These are phyloP conservation scores for Annona cherimola DNA, from an alignment of 164 flowering plant genomes.

Conservation along the genomic window DNA sequence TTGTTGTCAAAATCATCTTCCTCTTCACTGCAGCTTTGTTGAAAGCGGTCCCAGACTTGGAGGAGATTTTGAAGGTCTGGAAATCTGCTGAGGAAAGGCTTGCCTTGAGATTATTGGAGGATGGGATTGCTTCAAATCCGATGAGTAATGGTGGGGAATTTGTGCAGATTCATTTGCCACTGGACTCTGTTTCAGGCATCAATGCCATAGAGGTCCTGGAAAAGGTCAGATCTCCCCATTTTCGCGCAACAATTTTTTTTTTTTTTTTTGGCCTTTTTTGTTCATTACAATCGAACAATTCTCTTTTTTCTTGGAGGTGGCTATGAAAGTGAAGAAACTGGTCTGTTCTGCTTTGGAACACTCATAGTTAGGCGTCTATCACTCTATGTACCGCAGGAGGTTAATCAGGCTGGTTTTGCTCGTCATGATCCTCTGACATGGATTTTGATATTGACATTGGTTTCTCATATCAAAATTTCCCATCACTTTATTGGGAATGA, in stretches of 20 bases:
- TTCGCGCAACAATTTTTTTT: neutral
- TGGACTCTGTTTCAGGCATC: neutral
- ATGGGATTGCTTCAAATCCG: neutral
- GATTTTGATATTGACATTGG: too few species aligned
- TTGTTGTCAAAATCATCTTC: neutral
- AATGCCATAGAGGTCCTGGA: neutral
- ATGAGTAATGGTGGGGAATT: neutral
- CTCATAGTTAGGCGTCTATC: too few species aligned
- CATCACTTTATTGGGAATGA: too few species aligned
- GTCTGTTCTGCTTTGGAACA: too few species aligned
- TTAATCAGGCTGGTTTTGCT: too few species aligned
- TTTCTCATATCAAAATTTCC: too few species aligned
- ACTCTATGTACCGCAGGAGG: too few species aligned
- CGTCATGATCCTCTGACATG: too few species aligned
- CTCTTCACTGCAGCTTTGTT: conserved; percentile 5
- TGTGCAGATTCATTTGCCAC: neutral
- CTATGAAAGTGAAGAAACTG: too few species aligned
- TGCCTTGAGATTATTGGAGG: conserved; percentile 8
- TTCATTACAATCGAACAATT: too few species aligned
- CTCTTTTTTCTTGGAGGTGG: too few species aligned
- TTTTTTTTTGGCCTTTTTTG: neutral
- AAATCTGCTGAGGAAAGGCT: conserved; percentile 6
- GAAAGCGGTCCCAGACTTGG: neutral
- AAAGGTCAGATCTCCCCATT: neutral
- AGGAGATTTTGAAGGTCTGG: neutral